phyloP scores from a whole-genome alignment of 192 early-diverging fungal genomes.

The Umbelopsis sp. region DNA sequence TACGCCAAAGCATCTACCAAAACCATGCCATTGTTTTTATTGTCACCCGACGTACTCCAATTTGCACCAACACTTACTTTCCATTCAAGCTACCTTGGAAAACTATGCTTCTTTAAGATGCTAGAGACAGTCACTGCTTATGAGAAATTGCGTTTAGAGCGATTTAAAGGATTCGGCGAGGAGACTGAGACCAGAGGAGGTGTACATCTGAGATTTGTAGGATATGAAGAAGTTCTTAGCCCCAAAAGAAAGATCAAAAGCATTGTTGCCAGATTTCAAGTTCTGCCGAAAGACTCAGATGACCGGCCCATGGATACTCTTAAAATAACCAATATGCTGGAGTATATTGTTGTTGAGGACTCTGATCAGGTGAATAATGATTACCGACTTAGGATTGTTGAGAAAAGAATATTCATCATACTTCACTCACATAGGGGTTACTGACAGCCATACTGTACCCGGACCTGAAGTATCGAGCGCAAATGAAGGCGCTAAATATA shows the following conservation, averaged over 20 bases:
- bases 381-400: neutral
- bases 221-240: slow-evolving; percentile 12
- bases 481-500: slow-evolving; percentile 8
- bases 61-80: slow-evolving; percentile 19
- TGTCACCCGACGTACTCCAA: slow-evolving; percentile 22
- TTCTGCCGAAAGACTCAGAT: neutral
- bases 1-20: neutral
- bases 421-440: slow-evolving; percentile 21
- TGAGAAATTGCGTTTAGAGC: neutral
- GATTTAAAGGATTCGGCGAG: slow-evolving; percentile 21
- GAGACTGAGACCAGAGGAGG: slow-evolving; percentile 15
- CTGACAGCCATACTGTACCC: slow-evolving; percentile 30
- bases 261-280: slow-evolving; percentile 6
- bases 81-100: slow-evolving; percentile 22
- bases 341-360: slow-evolving; percentile 37
- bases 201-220: slow-evolving; percentile 13
- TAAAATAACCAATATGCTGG: slow-evolving; percentile 6
- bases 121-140: slow-evolving; percentile 29
- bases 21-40: neutral
- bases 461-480: slow-evolving; percentile 24
- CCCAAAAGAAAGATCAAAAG: slow-evolving; percentile 5
- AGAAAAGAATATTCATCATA: neutral
- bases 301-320: slow-evolving; percentile 13
- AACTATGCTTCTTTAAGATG: slow-evolving; percentile 37
- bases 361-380: slow-evolving; percentile 20